Evolutionary conservation across 768 basidiomycete species (phyloP).

Genomic region (Leccinum barrowsii): DNA sequence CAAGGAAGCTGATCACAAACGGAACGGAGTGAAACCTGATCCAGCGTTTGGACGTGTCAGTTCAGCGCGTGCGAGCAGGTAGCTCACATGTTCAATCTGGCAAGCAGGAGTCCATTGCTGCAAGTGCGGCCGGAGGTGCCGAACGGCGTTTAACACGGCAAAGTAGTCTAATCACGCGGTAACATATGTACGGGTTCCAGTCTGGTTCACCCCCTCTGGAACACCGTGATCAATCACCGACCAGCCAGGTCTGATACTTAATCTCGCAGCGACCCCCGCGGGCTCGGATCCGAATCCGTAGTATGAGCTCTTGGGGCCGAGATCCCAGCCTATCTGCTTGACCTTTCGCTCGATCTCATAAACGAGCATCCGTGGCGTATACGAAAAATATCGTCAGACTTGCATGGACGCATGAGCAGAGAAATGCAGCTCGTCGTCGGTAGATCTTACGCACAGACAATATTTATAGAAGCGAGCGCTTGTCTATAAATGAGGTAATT

Average conservation of each 20-base stretch:
- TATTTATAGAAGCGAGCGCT: background rate
- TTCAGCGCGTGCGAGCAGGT: background rate
- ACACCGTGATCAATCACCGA: background rate
- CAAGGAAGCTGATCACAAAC: conserved; percentile 1
- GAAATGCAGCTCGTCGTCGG: background rate
- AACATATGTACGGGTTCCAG: background rate
- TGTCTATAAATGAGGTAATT: background rate
- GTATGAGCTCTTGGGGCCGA: background rate
- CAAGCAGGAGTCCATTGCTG: background rate
- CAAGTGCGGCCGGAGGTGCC: background rate
- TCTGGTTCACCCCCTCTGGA: background rate
- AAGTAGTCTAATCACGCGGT: background rate
- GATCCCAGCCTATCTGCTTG: background rate
- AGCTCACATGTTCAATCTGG: background rate
- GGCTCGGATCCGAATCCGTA: background rate
- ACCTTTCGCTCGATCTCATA: background rate
- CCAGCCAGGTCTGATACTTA: background rate
- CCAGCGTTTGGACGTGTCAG: background rate
- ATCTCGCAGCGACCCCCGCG: background rate
- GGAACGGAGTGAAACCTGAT: conserved; percentile 1
- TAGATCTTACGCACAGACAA: background rate
- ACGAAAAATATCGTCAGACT: background rate
- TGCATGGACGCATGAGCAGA: background rate
- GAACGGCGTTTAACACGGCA: background rate
- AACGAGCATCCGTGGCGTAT: background rate